Evolutionary conservation across 192 early-diverging fungal genomes (phyloP).

Genomic region (Chytriomyces confervae): DNA sequence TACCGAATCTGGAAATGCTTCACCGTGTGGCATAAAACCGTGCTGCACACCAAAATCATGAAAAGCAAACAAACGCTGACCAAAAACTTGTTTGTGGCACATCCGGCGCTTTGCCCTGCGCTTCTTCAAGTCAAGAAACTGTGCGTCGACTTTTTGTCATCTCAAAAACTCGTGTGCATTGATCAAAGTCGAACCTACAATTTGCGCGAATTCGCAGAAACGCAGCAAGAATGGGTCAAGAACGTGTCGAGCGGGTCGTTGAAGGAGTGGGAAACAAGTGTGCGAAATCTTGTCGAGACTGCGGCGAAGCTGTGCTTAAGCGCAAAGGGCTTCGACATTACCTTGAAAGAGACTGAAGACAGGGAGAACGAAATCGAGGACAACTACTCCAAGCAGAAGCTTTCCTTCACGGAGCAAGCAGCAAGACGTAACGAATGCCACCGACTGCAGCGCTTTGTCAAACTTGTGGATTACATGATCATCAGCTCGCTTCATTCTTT

Average conservation of each 20-base stretch:
- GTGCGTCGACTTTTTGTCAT: conserved; percentile 41
- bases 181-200: conserved; percentile 45
- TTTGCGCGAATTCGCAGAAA: conserved; percentile 53
- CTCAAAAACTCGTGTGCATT: conserved; percentile 44
- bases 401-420: conserved; percentile 67
- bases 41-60: conserved; percentile 57
- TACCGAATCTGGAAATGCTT: conserved; percentile 70
- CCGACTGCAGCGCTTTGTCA: conserved; percentile 62
- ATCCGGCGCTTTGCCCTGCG: conserved; percentile 51
- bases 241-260: conserved; percentile 30
- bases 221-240: conserved; percentile 55
- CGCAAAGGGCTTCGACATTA: conserved; percentile 58
- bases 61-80: conserved; percentile 42
- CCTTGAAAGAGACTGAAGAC: conserved; percentile 22
- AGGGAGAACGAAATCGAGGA: conserved; percentile 11
- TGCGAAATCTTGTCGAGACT: conserved; percentile 50
- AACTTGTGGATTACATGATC: conserved; percentile 64
- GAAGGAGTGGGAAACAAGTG: conserved; percentile 47
- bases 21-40: conserved; percentile 55
- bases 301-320: conserved; percentile 51
- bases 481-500: conserved; percentile 58
- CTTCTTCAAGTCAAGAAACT: conserved; percentile 44
- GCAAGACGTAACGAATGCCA: conserved; percentile 61
- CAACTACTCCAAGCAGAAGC: conserved; percentile 29
- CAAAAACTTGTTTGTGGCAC: conserved; percentile 55